Percentiles rank a stretch among this genome's conserved stretches.
Evolutionary conservation across 768 basidiomycete species (phyloP).

Genomic region (Russula vinacea): DNA sequence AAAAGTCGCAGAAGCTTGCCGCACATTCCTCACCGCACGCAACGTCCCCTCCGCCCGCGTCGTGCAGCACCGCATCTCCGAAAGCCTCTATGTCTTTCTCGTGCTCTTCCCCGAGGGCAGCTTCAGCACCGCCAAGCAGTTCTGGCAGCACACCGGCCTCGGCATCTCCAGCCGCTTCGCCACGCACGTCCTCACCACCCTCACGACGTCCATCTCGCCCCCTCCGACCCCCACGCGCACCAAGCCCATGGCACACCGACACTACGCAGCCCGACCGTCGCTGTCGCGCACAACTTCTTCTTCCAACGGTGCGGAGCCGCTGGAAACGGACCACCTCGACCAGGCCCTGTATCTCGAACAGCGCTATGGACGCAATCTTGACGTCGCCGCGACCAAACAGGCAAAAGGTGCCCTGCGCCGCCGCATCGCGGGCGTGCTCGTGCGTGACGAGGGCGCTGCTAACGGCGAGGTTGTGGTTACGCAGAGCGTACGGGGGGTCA

Average conservation of each 20-base stretch:
- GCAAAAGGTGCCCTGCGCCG: slow-evolving; percentile 87
- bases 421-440: slow-evolving; percentile 81
- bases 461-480: slow-evolving; percentile 48
- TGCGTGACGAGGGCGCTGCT: slow-evolving; percentile 53
- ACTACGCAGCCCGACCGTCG: slow-evolving; percentile 50
- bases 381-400: slow-evolving; percentile 62
- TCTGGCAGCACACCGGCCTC: slow-evolving; percentile 94
- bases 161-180: slow-evolving; percentile 88
- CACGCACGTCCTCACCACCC: slow-evolving; percentile 72
- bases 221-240: slow-evolving; percentile 5
- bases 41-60: slow-evolving; percentile 53
- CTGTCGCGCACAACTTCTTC: neutral
- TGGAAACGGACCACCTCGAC: slow-evolving; percentile 58
- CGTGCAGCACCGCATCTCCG: slow-evolving; percentile 62
- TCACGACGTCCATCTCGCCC: slow-evolving; percentile 43
- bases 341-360: slow-evolving; percentile 77
- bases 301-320: slow-evolving; percentile 25
- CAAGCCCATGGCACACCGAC: slow-evolving; percentile 45
- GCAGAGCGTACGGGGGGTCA: slow-evolving; percentile 66
- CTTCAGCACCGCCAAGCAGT: slow-evolving; percentile 73
- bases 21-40: slow-evolving; percentile 62
- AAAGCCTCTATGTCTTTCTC: slow-evolving; percentile 63
- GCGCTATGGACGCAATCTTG: slow-evolving; percentile 89
- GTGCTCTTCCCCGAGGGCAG: slow-evolving; percentile 66
- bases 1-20: slow-evolving; percentile 68